Evolutionary conservation across 2,329 filamentous ascomycete species (phyloP).

Genomic region (Sarocladium strictum): DNA sequence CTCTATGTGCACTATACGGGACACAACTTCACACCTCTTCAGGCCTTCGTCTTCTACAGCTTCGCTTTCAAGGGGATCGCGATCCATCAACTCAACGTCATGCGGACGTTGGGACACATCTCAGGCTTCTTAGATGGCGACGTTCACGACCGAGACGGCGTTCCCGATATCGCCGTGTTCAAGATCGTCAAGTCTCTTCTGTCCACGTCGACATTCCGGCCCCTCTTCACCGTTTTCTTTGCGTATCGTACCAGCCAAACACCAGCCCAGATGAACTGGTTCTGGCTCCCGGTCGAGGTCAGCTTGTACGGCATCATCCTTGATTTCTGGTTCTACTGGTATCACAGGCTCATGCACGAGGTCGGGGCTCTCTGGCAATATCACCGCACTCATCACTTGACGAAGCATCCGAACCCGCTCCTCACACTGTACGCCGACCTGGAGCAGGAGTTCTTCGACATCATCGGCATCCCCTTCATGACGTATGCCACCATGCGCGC

Average conservation of each 20-base stretch:
- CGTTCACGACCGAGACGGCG: conserved; percentile 34
- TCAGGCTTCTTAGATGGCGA: conserved; percentile 38
- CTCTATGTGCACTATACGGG: conserved; percentile 24
- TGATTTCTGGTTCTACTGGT: conserved; percentile 40
- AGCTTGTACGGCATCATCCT: conserved; percentile 35
- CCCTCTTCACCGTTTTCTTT: conserved; percentile 19
- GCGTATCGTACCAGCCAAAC: conserved; percentile 12
- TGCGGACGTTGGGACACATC: conserved; percentile 30
- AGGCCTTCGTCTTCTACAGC: conserved; percentile 30
- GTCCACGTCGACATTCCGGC: conserved; percentile 25
- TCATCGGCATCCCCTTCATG: conserved; percentile 32
- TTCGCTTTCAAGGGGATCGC: conserved; percentile 31
- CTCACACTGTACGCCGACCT: conserved; percentile 34
- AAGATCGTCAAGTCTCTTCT: conserved; percentile 27
- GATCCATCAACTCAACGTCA: conserved; percentile 31
- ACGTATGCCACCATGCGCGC: conserved; percentile 29
- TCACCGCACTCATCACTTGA: conserved; percentile 39
- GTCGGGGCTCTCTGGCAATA: conserved; percentile 27
- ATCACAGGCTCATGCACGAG: conserved; percentile 36
- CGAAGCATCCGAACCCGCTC: conserved; percentile 35
- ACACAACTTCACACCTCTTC: conserved; percentile 22
- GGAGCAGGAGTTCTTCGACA: conserved; percentile 37
- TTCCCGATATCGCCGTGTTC: conserved; percentile 31
- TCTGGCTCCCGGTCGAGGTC: conserved; percentile 31
- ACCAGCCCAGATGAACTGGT: conserved; percentile 23